Percentiles rank a stretch among this genome's conserved stretches.
Evolutionary conservation across 768 basidiomycete genomes (phyloP).

Genomic region (Tylopilus balloui): DNA sequence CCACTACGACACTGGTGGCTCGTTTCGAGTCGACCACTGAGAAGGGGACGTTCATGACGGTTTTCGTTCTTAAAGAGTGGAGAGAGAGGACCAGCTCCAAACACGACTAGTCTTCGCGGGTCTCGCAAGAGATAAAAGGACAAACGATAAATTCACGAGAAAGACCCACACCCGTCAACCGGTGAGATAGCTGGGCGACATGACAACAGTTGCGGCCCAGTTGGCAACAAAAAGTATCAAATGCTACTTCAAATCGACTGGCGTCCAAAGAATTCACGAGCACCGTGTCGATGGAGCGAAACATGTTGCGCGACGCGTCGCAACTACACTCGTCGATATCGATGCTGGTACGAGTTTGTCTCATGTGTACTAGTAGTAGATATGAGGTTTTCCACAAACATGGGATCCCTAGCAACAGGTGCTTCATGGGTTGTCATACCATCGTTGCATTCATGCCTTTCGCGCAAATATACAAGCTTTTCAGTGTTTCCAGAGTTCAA

Average conservation of each 20-base stretch:
- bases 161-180: neutral
- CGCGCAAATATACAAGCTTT: too few relatives aligned
- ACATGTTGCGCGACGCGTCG: too few relatives aligned
- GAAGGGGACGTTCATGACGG: constrained; percentile 14
- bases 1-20: constrained; percentile 23
- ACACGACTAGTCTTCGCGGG: neutral
- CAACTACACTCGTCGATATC: too few relatives aligned
- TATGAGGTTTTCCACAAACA: too few relatives aligned
- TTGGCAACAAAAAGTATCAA: too few relatives aligned
- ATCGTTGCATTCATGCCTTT: too few relatives aligned
- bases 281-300: neutral
- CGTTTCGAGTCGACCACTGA: constrained; percentile 8
- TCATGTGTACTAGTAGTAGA: too few relatives aligned
- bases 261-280: neutral
- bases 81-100: constrained; percentile 22
- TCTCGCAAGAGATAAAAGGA: neutral
- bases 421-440: too few relatives aligned
- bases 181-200: constrained; percentile 8
- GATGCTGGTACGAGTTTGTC: too few relatives aligned
- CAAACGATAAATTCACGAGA: neutral
- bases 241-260: neutral
- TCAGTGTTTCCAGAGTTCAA: neutral
- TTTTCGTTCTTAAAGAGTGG: neutral
- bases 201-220: constrained; percentile 17
- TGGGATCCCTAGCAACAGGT: too few relatives aligned